A percentile compares a stretch with the other conserved stretches of the same genome.
These are phyloP conservation scores for Kluyveromyces wickerhamii DNA, from an alignment of 805 yeast genomes.

Conservation along the genomic window DNA sequence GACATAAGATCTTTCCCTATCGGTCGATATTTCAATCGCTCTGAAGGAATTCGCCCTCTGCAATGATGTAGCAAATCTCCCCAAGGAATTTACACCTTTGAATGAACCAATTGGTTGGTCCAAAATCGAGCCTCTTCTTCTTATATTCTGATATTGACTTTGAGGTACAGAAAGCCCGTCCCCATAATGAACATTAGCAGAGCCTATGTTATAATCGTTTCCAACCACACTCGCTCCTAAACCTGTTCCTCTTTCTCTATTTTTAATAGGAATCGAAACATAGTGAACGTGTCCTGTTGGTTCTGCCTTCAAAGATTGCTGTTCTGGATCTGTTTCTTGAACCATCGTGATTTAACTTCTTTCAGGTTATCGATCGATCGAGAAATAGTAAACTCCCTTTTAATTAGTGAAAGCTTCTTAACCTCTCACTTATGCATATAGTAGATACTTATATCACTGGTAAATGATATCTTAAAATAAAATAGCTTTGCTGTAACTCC, in stretches of 20 bases:
- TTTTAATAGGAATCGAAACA: conserved; percentile 27
- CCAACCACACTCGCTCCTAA: conserved; percentile 1
- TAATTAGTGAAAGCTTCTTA: too few relatives aligned
- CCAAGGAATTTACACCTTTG: conserved; percentile 58
- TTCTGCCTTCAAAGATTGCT: conserved; percentile 4
- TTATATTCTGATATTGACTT: background rate
- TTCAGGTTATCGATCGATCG: too few relatives aligned
- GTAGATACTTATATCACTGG: too few relatives aligned
- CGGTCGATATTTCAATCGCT: conserved; percentile 39
- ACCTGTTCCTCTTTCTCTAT: conserved; percentile 6
- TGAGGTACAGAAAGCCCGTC: conserved; percentile 6
- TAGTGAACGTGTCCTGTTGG: conserved; percentile 19
- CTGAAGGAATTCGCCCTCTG: conserved; percentile 72
- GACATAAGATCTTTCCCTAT: conserved; percentile 52
- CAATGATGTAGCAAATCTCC: conserved; percentile 72
- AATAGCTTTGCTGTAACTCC: too few relatives aligned
- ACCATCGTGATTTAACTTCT: background rate
- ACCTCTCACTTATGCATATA: too few relatives aligned
- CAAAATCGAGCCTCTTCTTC: conserved; percentile 33
- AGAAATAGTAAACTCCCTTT: too few relatives aligned
- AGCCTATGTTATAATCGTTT: conserved; percentile 1
- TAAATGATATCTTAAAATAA: too few relatives aligned
- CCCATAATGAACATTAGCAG: background rate
- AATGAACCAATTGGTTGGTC: conserved; percentile 50
- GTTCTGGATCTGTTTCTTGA: conserved; percentile 2